phyloP scores from a whole-genome alignment of 2,329 filamentous ascomycete species.

The Colletotrichum sp. region DNA sequence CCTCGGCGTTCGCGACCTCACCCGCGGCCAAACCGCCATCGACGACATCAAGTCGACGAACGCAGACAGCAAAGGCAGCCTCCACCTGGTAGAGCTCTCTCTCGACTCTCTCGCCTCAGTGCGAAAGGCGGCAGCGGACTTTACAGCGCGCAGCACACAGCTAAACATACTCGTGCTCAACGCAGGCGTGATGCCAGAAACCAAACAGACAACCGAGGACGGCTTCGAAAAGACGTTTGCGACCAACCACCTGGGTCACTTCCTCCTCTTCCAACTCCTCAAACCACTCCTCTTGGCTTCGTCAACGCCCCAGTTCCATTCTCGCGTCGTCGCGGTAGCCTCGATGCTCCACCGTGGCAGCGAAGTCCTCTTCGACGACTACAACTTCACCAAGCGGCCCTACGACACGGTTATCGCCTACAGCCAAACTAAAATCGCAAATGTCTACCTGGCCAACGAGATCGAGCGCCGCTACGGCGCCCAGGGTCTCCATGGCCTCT shows the following conservation, averaged over 20 bases:
- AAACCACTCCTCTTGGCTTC: conserved; percentile 45
- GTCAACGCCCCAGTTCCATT: conserved; percentile 41
- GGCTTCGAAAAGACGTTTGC: conserved; percentile 47
- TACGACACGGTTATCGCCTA: conserved; percentile 46
- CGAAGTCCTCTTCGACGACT: conserved; percentile 38
- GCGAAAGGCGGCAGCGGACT: conserved; percentile 30
- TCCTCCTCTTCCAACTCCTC: conserved; percentile 57
- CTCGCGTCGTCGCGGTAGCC: conserved; percentile 51
- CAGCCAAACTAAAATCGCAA: conserved; percentile 54
- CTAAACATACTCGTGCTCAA: conserved; percentile 42
- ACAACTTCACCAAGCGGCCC: neutral
- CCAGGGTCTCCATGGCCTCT: conserved; percentile 32
- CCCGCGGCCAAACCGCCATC: conserved; percentile 33
- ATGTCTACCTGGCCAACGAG: conserved; percentile 54
- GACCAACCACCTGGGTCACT: conserved; percentile 58
- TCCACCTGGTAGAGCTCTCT: neutral
- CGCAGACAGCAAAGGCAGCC: neutral
- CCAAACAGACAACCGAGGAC: conserved; percentile 16
- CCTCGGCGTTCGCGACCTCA: conserved; percentile 36
- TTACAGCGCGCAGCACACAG: conserved; percentile 29
- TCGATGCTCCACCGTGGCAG: conserved; percentile 44
- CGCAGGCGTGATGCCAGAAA: conserved; percentile 30
- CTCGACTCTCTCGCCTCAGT: conserved; percentile 21
- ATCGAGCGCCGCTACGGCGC: conserved; percentile 44
- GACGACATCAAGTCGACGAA: conserved; percentile 15